Evolutionary conservation across 1,284 basidiomycete species (phyloP).

Genomic region (Ustilago tritici): DNA sequence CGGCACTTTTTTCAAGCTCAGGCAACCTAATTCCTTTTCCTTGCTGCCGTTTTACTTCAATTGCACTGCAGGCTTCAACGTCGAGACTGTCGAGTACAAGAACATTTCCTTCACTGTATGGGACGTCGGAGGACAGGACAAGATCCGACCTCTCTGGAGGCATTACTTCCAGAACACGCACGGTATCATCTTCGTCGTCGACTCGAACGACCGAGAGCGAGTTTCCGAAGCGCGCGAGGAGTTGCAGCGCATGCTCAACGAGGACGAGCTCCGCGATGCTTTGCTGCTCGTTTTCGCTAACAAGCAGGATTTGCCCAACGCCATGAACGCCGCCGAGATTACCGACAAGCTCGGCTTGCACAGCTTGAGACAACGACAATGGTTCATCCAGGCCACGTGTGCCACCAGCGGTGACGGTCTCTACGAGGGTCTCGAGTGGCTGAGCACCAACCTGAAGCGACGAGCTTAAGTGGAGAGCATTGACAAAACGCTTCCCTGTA

Average conservation of each 20-base stretch:
- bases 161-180: constrained; percentile 99
- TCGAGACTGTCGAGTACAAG: constrained; percentile 99
- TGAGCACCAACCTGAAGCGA: constrained; percentile 88
- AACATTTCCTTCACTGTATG: constrained; percentile 99
- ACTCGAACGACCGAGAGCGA: constrained; percentile 99
- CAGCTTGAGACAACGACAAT: constrained; percentile 86
- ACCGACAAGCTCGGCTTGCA: constrained; percentile 99
- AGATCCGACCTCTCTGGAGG: constrained; percentile 91
- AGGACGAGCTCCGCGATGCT: constrained; percentile 98
- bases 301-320: constrained; percentile 98
- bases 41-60: not conserved
- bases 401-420: constrained; percentile 98
- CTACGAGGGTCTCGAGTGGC: constrained; percentile 83
- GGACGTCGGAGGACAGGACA: constrained; percentile 88
- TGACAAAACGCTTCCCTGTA: constrained; percentile 3
- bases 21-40: not conserved
- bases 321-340: constrained; percentile 99
- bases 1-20: not conserved
- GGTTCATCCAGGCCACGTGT: constrained; percentile 98
- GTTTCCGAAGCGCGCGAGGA: constrained; percentile 99
- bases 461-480: constrained; percentile 74
- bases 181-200: constrained; percentile 99
- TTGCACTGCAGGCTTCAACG: constrained; percentile 74
- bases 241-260: constrained; percentile 99
- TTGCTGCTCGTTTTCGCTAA: constrained; percentile 99